Percentiles rank a stretch among this genome's conserved stretches.
Evolutionary conservation across 148 eudicot genomes (phyloP).

Genomic region (Arctostaphylos glauca): DNA sequence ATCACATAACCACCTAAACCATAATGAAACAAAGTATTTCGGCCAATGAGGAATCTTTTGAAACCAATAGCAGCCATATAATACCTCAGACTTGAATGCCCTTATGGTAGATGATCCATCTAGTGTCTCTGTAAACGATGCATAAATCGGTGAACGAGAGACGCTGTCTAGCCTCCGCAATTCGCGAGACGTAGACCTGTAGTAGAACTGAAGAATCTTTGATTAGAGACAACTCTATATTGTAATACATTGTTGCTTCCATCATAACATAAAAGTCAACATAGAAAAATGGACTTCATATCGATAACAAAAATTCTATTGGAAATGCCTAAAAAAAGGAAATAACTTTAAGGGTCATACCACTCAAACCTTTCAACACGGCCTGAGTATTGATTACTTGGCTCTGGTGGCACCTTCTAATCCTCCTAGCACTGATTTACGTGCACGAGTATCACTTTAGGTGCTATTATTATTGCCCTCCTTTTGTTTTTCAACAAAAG

Average conservation of each 20-base stretch:
- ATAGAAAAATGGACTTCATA: background rate
- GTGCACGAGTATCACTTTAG: background rate
- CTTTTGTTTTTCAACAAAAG: background rate
- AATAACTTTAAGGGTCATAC: background rate
- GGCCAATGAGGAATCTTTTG: background rate
- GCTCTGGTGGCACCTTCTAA: background rate
- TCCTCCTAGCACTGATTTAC: background rate
- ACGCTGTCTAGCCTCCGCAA: constrained; percentile 97
- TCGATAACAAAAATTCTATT: background rate
- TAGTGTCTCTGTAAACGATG: constrained; percentile 89
- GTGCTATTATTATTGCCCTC: background rate
- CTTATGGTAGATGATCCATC: constrained; percentile 91
- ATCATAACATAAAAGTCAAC: background rate
- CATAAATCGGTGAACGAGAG: constrained; percentile 95
- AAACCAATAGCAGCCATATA: background rate
- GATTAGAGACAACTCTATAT: constrained; percentile 18
- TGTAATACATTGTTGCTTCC: background rate
- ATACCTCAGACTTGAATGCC: constrained; percentile 78
- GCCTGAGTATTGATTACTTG: background rate
- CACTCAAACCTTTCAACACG: background rate
- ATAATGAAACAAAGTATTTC: background rate
- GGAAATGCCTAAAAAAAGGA: constrained; percentile 3
- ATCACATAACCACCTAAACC: background rate
- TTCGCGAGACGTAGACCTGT: constrained; percentile 95
- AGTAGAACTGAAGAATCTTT: constrained; percentile 65